Percentiles rank a stretch among this genome's conserved stretches.
Evolutionary conservation across 495 filamentous ascomycete genomes (phyloP).

Genomic region (Lophiostoma macrostomum): DNA sequence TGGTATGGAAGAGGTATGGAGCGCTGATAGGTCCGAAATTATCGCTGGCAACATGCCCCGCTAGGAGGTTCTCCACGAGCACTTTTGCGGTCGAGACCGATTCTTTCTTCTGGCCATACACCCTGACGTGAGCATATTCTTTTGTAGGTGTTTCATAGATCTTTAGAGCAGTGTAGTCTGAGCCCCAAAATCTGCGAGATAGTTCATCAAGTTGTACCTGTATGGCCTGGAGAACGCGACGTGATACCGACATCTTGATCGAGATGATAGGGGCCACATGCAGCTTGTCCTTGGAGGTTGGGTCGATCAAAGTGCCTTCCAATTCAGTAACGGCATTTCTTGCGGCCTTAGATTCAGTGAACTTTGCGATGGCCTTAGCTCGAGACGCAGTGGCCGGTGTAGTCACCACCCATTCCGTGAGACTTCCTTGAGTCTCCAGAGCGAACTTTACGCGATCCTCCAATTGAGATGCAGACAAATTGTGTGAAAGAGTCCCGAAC

Average conservation of each 20-base stretch:
- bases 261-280: constrained; percentile 16
- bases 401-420: constrained; percentile 9
- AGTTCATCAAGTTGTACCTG: constrained; percentile 10
- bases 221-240: constrained; percentile 8
- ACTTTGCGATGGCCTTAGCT: constrained; percentile 18
- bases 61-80: constrained; percentile 18
- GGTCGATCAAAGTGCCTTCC: constrained; percentile 9
- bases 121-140: constrained; percentile 7
- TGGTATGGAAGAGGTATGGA: constrained; percentile 8
- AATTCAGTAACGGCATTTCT: constrained; percentile 15
- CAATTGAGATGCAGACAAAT: neutral
- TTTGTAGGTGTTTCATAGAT: constrained; percentile 7
- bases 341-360: constrained; percentile 18
- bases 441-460: constrained; percentile 2
- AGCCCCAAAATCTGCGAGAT: constrained; percentile 1
- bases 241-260: constrained; percentile 20
- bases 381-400: neutral
- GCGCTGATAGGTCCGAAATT: neutral
- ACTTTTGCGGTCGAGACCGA: constrained; percentile 11
- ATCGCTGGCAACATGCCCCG: constrained; percentile 15
- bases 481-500: constrained; percentile 9
- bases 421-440: constrained; percentile 11
- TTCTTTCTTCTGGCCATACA: constrained; percentile 15
- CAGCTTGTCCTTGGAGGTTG: constrained; percentile 9
- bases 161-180: constrained; percentile 11